A percentile compares a stretch with the other conserved stretches of the same genome.
phyloP scores from a whole-genome alignment of 2,329 filamentous ascomycete genomes.

The Plectosphaerella sp. region DNA sequence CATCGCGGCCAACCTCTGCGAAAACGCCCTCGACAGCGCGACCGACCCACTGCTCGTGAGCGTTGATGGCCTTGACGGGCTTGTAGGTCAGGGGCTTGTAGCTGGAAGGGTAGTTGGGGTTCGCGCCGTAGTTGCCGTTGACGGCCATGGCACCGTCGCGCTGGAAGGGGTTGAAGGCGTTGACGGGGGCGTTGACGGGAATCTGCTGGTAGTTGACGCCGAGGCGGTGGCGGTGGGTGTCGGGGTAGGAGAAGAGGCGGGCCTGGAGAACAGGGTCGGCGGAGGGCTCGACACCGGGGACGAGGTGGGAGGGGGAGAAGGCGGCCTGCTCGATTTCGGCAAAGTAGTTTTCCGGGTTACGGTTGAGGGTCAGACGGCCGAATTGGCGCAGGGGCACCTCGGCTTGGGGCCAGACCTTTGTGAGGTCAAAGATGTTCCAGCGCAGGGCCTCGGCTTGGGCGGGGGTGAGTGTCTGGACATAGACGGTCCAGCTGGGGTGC shows the following conservation, averaged over 20 bases:
- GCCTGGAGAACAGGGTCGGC: constrained; percentile 60
- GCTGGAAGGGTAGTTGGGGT: constrained; percentile 53
- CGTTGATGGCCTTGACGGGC: constrained; percentile 30
- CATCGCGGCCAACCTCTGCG: constrained; percentile 39
- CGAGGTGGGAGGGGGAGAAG: constrained; percentile 61
- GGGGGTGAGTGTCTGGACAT: constrained; percentile 59
- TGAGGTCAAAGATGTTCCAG: constrained; percentile 65
- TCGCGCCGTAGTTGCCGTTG: constrained; percentile 59
- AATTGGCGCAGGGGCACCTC: constrained; percentile 58
- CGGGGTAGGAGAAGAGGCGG: constrained; percentile 56
- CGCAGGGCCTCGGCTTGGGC: constrained; percentile 56
- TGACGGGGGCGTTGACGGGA: constrained; percentile 54
- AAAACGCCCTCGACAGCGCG: constrained; percentile 37
- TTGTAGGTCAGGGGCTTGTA: constrained; percentile 41
- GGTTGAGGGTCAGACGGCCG: constrained; percentile 60
- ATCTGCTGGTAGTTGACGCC: constrained; percentile 63
- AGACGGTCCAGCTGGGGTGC: constrained; percentile 58
- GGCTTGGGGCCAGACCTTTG: constrained; percentile 63
- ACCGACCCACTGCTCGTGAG: constrained; percentile 45
- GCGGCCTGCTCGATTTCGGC: constrained; percentile 65
- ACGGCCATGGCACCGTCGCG: constrained; percentile 68
- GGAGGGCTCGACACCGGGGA: constrained; percentile 58
- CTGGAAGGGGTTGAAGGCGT: constrained; percentile 63
- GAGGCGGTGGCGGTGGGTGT: constrained; percentile 59
- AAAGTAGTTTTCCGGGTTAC: constrained; percentile 64